Base-by-base conservation (phyloP, 441 rosid species). In the Pelargonium cotyledonis region DNA sequence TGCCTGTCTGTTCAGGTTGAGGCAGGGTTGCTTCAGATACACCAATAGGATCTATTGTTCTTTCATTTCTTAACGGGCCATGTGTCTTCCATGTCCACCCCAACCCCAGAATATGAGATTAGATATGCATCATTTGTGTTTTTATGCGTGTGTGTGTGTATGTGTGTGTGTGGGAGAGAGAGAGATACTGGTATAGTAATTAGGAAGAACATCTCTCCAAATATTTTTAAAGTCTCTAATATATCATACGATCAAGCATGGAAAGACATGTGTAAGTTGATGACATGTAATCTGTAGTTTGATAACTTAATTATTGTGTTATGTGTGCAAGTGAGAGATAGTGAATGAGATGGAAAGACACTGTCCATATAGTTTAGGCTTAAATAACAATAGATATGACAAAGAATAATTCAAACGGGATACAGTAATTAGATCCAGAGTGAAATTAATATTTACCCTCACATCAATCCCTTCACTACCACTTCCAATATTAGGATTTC, bases 401-500 rank as follows among this genome's bases (percentile, higher is more conserved):
- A 47, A 61, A 21, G 55, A 12, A 41, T 66, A 44, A 75, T 46
- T 31, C n/a, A 40, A 9, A 15, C 2, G 46, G 44, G 49, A 40
- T 65, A 68, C 23, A 40, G 18, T 57, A 7, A 53, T 16, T 14
- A 69, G 67, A 46, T 69, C 65, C 10, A 51, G 46, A 70, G 53
- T 31, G 66, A 76, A 73, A 63, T 75, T 62, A 72, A 63, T 44
- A 75, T 23, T 78, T 81, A 83, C 88, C 85, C 83, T 75, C 70
- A 65, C 77, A 73, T 80, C 85, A 68, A 73, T 63, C 67, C 83
- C 87, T 70, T 75, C 85, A 74, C 65, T 68, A 64, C 83, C 85
- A 71, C 80, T 80, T 65, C 83, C 85, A 10, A 77, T 65, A 77
- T 81, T 85, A 46, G 88, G 46, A 31, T 84, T 65, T 78, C 92